phyloP scores from a whole-genome alignment of 1,284 basidiomycete genomes.

The Marasmius oreades region DNA sequence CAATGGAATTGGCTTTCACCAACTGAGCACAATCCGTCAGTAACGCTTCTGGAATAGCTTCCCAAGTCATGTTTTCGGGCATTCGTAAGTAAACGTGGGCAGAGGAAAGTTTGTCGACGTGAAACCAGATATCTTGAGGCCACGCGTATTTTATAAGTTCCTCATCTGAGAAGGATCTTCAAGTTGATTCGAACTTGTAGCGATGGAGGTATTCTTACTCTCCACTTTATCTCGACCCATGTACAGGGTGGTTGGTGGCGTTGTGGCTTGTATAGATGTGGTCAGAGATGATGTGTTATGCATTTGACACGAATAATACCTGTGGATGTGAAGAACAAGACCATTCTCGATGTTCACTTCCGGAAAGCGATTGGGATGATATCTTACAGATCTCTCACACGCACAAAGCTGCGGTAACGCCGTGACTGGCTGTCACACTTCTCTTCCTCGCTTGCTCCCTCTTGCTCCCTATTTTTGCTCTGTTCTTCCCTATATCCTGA shows the following conservation, averaged over 20 bases:
- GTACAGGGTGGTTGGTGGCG: conserved; percentile 77
- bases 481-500: background rate
- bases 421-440: background rate
- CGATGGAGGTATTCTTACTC: conserved; percentile 56
- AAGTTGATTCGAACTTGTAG: background rate
- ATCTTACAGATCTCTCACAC: too few relatives aligned
- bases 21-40: conserved; percentile 89
- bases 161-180: conserved; percentile 60
- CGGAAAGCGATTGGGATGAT: too few relatives aligned
- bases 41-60: conserved; percentile 77
- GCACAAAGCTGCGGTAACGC: too few relatives aligned
- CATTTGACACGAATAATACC: conserved; percentile 29
- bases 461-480: background rate
- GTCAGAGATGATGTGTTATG: background rate
- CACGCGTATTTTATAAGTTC: conserved; percentile 91
- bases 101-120: conserved; percentile 89
- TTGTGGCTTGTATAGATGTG: conserved; percentile 33
- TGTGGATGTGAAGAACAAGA: conserved; percentile 67
- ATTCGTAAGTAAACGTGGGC: conserved; percentile 94
- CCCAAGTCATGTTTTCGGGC: conserved; percentile 80
- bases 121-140: conserved; percentile 80
- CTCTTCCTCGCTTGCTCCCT: background rate
- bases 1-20: conserved; percentile 97
- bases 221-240: conserved; percentile 98
- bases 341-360: conserved; percentile 42